These are phyloP conservation scores for Monilinia polystroma DNA, from an alignment of 2,329 filamentous ascomycete species.

Conservation along the genomic window DNA sequence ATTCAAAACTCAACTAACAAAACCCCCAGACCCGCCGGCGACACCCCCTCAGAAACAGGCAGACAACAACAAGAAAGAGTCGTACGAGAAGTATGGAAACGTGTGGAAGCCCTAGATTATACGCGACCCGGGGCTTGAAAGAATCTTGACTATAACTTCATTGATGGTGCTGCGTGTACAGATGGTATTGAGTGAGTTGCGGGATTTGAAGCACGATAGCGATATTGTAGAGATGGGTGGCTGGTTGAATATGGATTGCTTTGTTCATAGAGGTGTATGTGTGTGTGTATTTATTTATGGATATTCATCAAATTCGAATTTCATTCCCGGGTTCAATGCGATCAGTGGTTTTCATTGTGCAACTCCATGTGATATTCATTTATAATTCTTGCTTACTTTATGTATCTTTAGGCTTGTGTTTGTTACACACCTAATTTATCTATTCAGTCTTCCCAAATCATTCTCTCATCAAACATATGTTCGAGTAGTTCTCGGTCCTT, in stretches of 20 bases:
- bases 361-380: background rate
- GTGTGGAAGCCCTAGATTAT: conserved; percentile 67
- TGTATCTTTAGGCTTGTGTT: no score
- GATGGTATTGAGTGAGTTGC: no score
- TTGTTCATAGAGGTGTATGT: background rate
- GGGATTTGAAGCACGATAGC: no score
- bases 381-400: background rate
- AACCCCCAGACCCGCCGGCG: conserved; percentile 53
- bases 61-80: conserved; percentile 67
- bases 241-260: background rate
- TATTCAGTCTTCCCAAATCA: background rate
- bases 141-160: no score
- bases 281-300: background rate
- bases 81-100: conserved; percentile 70
- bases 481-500: conserved; percentile 41
- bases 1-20: background rate
- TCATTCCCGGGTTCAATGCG: background rate
- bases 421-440: background rate
- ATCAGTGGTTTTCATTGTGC: background rate
- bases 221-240: background rate
- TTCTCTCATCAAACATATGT: conserved; percentile 29
- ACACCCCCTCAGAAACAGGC: conserved; percentile 59
- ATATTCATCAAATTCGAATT: background rate
- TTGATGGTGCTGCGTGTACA: background rate
- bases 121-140: conserved; percentile 55